A percentile compares a stretch with the other conserved stretches of the same genome.
Evolutionary conservation across 1,284 basidiomycete species (phyloP).

Genomic region (Psilocybe mexicana): DNA sequence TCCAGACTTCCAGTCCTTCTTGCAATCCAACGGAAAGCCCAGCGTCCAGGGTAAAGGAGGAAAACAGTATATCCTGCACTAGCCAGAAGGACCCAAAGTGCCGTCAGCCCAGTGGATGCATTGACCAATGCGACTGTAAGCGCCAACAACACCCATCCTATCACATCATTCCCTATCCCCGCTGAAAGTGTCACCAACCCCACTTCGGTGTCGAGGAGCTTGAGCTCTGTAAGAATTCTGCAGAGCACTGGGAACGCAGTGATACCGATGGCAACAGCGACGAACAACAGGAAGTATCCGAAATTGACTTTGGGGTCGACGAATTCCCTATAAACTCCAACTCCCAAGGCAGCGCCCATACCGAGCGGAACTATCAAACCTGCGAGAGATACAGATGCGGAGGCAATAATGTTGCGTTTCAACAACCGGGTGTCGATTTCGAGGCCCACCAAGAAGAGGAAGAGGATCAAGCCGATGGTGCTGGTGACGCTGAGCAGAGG

Average conservation of each 20-base stretch:
- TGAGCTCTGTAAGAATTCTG: slow-evolving; percentile 76
- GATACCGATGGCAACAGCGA: slow-evolving; percentile 87
- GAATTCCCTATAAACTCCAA: slow-evolving; percentile 81
- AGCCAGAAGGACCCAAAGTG: slow-evolving; percentile 81
- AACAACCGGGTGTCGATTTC: slow-evolving; percentile 82
- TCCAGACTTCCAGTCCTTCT: slow-evolving; percentile 75
- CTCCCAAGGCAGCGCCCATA: slow-evolving; percentile 81
- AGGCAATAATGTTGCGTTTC: slow-evolving; percentile 55
- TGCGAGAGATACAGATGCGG: slow-evolving; percentile 57
- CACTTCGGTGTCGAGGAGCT: slow-evolving; percentile 86
- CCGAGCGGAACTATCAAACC: slow-evolving; percentile 82
- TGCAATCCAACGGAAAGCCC: slow-evolving; percentile 67
- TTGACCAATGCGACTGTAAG: slow-evolving; percentile 90
- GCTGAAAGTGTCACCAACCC: slow-evolving; percentile 87
- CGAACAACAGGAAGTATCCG: slow-evolving; percentile 90
- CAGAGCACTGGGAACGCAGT: slow-evolving; percentile 94
- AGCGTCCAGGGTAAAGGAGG: slow-evolving; percentile 68
- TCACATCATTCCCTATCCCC: slow-evolving; percentile 85
- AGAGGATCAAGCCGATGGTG: slow-evolving; percentile 87
- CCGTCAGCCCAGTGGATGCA: slow-evolving; percentile 71
- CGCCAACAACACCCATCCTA: slow-evolving; percentile 80
- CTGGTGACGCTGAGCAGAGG: slow-evolving; percentile 80
- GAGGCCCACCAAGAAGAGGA: slow-evolving; percentile 88
- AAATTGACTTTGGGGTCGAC: slow-evolving; percentile 66
- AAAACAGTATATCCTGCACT: slow-evolving; percentile 76